A percentile compares a stretch with the other conserved stretches of the same genome.
phyloP scores from a whole-genome alignment of 2,329 filamentous ascomycete species.

The Annulohypoxylon truncatum region DNA sequence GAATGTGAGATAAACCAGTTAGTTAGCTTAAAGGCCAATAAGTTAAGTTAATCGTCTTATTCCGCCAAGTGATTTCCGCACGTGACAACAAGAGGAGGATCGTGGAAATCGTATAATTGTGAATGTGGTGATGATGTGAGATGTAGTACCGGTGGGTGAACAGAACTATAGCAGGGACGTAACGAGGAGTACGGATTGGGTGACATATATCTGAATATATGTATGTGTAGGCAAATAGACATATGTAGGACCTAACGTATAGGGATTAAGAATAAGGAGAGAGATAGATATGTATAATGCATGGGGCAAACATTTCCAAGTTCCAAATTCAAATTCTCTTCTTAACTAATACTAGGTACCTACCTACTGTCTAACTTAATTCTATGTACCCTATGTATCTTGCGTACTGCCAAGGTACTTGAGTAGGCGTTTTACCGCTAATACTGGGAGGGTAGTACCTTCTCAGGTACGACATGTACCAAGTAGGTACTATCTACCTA shows the following conservation, averaged over 20 bases:
- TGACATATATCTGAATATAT: neutral
- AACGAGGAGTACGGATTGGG: neutral
- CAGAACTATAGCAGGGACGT: neutral
- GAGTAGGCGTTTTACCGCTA: neutral
- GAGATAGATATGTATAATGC: constrained; percentile 2
- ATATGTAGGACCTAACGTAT: too few species aligned
- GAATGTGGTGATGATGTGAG: constrained; percentile 6
- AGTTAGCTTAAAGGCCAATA: neutral
- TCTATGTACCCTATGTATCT: too few species aligned
- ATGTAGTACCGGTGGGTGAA: neutral
- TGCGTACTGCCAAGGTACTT: too few species aligned
- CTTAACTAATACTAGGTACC: too few species aligned
- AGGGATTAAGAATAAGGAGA: neutral
- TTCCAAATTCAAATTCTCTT: constrained; percentile 13
- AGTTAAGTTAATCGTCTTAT: neutral
- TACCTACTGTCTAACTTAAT: too few species aligned
- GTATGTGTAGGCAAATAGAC: neutral
- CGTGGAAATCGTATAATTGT: neutral
- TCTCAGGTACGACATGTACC: neutral
- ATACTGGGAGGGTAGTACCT: neutral
- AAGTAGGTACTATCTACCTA: too few species aligned
- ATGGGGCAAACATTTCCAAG: constrained; percentile 19
- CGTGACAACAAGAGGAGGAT: neutral
- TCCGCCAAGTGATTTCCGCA: neutral
- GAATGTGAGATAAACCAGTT: neutral